These are phyloP conservation scores for Phytophthora tentaculata DNA, from an alignment of 352 stramenopile species.

Conservation along the genomic window DNA sequence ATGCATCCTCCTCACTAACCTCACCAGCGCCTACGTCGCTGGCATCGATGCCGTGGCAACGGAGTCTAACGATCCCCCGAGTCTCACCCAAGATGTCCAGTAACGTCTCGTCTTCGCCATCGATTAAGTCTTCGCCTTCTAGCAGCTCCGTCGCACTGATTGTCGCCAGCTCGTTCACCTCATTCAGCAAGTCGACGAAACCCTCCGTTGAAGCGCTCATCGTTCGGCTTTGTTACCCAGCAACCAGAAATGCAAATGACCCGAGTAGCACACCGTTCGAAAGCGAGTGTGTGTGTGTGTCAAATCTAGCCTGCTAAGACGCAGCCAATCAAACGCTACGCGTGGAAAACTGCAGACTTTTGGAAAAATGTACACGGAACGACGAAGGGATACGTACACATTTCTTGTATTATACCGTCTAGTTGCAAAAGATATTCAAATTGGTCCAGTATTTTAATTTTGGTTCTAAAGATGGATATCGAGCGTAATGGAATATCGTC, in stretches of 20 bases:
- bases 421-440: too few species aligned
- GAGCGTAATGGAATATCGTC: too few species aligned
- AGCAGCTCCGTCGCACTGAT: neutral
- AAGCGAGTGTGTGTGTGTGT: neutral
- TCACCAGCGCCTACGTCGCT: neutral
- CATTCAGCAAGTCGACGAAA: neutral
- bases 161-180: neutral
- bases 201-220: neutral
- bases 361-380: too few species aligned
- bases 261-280: neutral
- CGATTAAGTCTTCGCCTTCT: neutral
- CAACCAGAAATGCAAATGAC: neutral
- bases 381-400: too few species aligned
- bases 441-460: too few species aligned
- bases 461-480: too few species aligned
- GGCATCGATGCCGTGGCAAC: neutral
- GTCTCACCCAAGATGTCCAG: neutral
- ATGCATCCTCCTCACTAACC: neutral
- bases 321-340: too few species aligned
- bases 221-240: neutral
- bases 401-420: too few species aligned
- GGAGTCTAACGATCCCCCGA: neutral
- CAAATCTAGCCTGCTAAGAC: neutral
- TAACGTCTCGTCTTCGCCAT: neutral
- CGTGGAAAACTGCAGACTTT: too few species aligned